phyloP scores from a whole-genome alignment of 306 rosid species.

The Hippophae rhamnoides region DNA sequence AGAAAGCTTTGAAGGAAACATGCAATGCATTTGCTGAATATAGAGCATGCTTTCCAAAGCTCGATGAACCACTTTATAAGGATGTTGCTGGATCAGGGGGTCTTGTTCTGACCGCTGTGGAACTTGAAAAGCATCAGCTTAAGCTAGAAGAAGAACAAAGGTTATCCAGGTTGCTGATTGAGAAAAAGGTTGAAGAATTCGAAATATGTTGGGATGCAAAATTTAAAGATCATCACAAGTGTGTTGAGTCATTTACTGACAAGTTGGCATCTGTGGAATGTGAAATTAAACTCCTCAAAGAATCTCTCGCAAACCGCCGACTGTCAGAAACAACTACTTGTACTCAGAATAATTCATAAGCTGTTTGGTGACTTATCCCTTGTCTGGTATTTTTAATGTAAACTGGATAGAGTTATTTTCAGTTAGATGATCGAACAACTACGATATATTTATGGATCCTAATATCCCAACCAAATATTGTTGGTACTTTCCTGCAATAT shows the following conservation, averaged over 20 bases:
- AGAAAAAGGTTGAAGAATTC: constrained; percentile 39
- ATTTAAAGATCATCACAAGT: constrained; percentile 28
- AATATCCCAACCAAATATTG: too few relatives aligned
- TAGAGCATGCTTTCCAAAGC: constrained; percentile 46
- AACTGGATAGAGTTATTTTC: not conserved
- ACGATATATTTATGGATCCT: too few relatives aligned
- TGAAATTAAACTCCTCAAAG: constrained; percentile 40
- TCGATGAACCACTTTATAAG: constrained; percentile 73
- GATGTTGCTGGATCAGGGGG: constrained; percentile 91
- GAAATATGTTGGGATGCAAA: constrained; percentile 36
- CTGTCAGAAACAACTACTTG: constrained; percentile 29
- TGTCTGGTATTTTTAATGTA: not conserved
- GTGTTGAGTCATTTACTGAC: constrained; percentile 26
- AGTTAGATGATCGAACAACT: too few relatives aligned
- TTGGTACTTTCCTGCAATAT: too few relatives aligned
- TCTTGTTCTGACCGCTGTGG: constrained; percentile 68
- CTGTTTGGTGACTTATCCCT: constrained; percentile 26
- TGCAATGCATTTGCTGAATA: constrained; percentile 55
- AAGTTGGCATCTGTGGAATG: constrained; percentile 39
- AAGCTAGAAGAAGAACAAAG: constrained; percentile 83
- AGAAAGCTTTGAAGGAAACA: constrained; percentile 69
- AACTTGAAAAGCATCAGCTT: constrained; percentile 58
- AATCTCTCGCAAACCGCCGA: constrained; percentile 28
- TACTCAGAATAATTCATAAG: constrained; percentile 25
- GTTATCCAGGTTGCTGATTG: constrained; percentile 24